phyloP scores from a whole-genome alignment of 352 stramenopile species.

The Globisporangium echinulatum region DNA sequence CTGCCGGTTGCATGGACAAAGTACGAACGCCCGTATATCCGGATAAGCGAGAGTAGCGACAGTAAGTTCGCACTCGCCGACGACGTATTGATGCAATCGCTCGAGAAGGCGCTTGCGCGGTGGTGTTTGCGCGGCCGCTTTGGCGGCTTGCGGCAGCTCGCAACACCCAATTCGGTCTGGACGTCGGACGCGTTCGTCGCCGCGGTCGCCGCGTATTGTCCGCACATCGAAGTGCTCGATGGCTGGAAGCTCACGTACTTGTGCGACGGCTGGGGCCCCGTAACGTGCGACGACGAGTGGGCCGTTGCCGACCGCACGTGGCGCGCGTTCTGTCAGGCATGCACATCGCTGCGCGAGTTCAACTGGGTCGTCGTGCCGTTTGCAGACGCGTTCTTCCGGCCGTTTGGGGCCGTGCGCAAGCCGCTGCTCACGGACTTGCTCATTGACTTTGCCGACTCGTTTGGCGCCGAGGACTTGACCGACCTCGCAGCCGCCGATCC shows the following conservation, averaged over 20 bases:
- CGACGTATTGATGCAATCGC: conserved; percentile 17
- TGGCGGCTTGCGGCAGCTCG: conserved; percentile 30
- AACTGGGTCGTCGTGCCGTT: conserved; percentile 54
- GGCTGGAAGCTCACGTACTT: conserved; percentile 53
- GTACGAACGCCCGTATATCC: conserved; percentile 17
- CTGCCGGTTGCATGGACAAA: conserved; percentile 37
- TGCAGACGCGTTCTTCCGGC: conserved; percentile 35
- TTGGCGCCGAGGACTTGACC: conserved; percentile 2
- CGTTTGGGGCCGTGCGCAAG: conserved; percentile 37
- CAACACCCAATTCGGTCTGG: conserved; percentile 26
- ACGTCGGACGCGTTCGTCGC: conserved; percentile 35
- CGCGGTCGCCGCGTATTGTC: conserved; percentile 32
- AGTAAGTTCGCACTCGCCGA: conserved; percentile 16
- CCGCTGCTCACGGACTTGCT: conserved; percentile 25
- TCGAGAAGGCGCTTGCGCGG: conserved; percentile 26
- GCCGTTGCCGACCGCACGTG: conserved; percentile 28
- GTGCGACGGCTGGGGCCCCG: conserved; percentile 35
- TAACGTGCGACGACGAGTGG: conserved; percentile 51
- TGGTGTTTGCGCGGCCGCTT: conserved; percentile 27
- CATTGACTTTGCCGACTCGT: conserved; percentile 32
- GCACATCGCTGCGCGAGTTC: conserved; percentile 39
- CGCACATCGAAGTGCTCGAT: conserved; percentile 47
- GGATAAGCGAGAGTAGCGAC: conserved; percentile 14
- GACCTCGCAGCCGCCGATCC: conserved; percentile 2
- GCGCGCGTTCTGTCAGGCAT: conserved; percentile 33